Evolutionary conservation across 495 filamentous ascomycete species (phyloP).

Genomic region (Talaromyces nanjingensis): DNA sequence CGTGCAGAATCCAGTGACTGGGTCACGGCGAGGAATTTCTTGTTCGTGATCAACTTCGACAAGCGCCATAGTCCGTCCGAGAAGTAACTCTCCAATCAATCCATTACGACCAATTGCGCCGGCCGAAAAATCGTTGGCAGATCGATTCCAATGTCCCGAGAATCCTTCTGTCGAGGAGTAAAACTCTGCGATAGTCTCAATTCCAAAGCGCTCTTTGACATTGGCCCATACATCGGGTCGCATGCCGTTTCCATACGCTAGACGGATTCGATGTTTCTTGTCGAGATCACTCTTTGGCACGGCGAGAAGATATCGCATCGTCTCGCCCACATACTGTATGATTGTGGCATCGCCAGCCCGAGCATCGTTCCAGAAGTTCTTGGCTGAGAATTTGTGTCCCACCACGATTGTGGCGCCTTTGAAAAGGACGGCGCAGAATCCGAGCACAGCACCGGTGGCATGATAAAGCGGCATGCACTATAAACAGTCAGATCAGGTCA

Average conservation of each 20-base stretch:
- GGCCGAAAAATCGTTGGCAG: constrained; percentile 63
- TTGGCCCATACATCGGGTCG: constrained; percentile 86
- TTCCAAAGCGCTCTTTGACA: constrained; percentile 82
- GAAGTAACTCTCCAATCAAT: constrained; percentile 45
- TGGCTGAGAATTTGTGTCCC: constrained; percentile 74
- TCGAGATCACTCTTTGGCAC: constrained; percentile 67
- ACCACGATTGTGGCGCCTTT: constrained; percentile 60
- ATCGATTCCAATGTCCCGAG: constrained; percentile 65
- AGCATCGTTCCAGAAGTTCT: constrained; percentile 76
- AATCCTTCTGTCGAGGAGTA: constrained; percentile 84
- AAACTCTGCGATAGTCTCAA: constrained; percentile 78
- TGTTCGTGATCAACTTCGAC: constrained; percentile 68
- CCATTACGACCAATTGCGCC: constrained; percentile 83
- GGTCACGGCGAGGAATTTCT: constrained; percentile 62
- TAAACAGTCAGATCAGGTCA: constrained; percentile 1
- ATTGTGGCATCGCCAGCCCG: constrained; percentile 66
- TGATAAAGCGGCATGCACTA: constrained; percentile 97
- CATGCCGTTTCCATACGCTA: constrained; percentile 90
- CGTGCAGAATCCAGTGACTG: constrained; percentile 66
- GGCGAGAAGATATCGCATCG: constrained; percentile 80
- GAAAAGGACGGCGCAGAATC: constrained; percentile 52
- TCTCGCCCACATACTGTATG: constrained; percentile 95
- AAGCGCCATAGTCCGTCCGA: constrained; percentile 45
- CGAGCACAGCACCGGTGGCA: constrained; percentile 70
- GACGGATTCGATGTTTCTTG: constrained; percentile 63